Evolutionary conservation across 148 eudicot genomes (phyloP), one percentile per base, ranked within the genome.

Genomic region (Rhododendron vialii): DNA sequence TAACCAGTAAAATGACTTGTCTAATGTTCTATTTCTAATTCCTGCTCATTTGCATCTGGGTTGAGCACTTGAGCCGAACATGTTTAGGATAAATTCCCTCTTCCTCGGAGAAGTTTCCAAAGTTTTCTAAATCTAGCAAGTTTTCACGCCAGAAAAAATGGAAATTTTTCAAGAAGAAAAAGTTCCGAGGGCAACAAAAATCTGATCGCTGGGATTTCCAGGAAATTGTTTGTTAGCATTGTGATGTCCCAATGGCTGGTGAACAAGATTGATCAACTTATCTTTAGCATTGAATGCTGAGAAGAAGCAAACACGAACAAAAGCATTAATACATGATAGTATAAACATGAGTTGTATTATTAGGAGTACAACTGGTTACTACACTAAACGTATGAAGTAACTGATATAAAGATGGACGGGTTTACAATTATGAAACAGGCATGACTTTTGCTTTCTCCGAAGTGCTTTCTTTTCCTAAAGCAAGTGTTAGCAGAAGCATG

Each of bases 401-500:
- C 10, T 26, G 35, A 11, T 69, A 28, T 69, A 13, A 69, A 12
- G 7, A 1, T 11, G 17, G 36, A 30, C 28, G 13, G 35, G 2
- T 69, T 12, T 30, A 69, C 75, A 69, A 63, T 24, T 63, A 10
- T 63, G 77, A 67, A 2, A 67, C 74, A 24, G n/a, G 65, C 65
- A 33, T 3, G 43, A 74, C 43, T 5, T 20, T 14, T 38, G 48
- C 7, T 38, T 38, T 7, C 26, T 24, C 47, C 10, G 26, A 35
- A 75, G 2, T 15, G n/a, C 53, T 22, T 63, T 26, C 11, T 36
- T 57, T 41, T 83, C 38, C 30, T 4, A 2, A 41, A 2, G 59
- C 57, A 47, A 80, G 83, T 15, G 80, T 74, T 75, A 88, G 78
- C 92, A 90, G 71, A 86, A 90, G 82, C 92, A 90, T 5, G 90